Evolutionary conservation across 805 yeast species (phyloP).

Genomic region (Zygosaccharomyces gambellarensis): DNA sequence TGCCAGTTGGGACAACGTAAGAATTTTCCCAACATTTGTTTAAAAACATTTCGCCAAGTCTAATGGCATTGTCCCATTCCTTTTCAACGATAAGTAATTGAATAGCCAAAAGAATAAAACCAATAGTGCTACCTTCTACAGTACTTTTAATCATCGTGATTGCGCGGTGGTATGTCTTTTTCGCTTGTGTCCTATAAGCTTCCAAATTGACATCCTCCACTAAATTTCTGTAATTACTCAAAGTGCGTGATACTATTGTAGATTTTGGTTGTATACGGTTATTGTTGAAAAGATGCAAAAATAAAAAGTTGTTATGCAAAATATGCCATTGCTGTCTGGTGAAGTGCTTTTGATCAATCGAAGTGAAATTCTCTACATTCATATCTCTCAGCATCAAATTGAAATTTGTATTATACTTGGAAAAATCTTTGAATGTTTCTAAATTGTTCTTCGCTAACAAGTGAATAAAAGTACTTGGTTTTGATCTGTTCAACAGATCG

Average conservation of each 20-base stretch:
- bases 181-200: slow-evolving; percentile 30
- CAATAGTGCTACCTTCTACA: slow-evolving; percentile 20
- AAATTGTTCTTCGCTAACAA: slow-evolving; percentile 33
- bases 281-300: slow-evolving; percentile 28
- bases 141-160: slow-evolving; percentile 22
- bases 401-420: slow-evolving; percentile 30
- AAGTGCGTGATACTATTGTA: slow-evolving; percentile 22
- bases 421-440: slow-evolving; percentile 26
- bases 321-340: slow-evolving; percentile 27
- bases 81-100: slow-evolving; percentile 28
- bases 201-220: slow-evolving; percentile 25
- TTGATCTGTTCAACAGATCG: slow-evolving; percentile 24
- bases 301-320: slow-evolving; percentile 20
- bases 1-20: background rate
- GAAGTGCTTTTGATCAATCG: slow-evolving; percentile 20
- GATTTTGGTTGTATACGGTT: slow-evolving; percentile 16
- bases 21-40: slow-evolving; percentile 12
- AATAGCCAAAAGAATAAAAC: slow-evolving; percentile 23
- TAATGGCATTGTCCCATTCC: slow-evolving; percentile 30
- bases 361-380: slow-evolving; percentile 24
- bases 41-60: slow-evolving; percentile 23
- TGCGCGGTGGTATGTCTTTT: slow-evolving; percentile 24
- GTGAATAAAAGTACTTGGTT: slow-evolving; percentile 27
- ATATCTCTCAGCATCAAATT: slow-evolving; percentile 35
- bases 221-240: slow-evolving; percentile 20